These are phyloP conservation scores for Cordyceps cateniannulata DNA, from an alignment of 2,329 filamentous ascomycete genomes.

Conservation along the genomic window DNA sequence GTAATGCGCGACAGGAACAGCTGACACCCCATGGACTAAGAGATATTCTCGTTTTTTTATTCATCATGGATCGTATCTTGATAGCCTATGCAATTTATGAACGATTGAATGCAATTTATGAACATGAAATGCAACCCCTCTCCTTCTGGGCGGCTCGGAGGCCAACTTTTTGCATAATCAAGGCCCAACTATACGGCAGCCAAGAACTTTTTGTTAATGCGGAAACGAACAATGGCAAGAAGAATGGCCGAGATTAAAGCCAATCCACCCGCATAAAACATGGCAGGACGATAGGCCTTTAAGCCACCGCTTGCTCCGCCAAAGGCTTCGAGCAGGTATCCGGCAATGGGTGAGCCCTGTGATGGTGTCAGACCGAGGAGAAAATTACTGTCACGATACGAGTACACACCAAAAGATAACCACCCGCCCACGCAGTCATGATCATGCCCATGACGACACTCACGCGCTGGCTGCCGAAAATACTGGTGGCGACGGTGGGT, in stretches of 20 bases:
- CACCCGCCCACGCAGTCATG: slow-evolving; percentile 52
- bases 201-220: slow-evolving; percentile 30
- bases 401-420: slow-evolving; percentile 49
- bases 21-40: too few species aligned
- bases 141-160: too few species aligned
- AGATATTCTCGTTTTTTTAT: too few species aligned
- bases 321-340: slow-evolving; percentile 49
- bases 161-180: not conserved
- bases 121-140: too few species aligned
- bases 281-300: slow-evolving; percentile 51
- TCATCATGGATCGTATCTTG: too few species aligned
- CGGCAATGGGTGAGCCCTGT: slow-evolving; percentile 51
- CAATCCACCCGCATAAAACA: slow-evolving; percentile 53
- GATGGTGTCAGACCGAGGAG: not conserved
- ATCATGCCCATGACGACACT: slow-evolving; percentile 56
- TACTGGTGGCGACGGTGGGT: slow-evolving; percentile 54
- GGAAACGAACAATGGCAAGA: slow-evolving; percentile 36
- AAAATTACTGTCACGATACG: not conserved
- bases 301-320: slow-evolving; percentile 43
- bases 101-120: too few species aligned
- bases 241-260: slow-evolving; percentile 38
- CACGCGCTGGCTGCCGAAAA: slow-evolving; percentile 49
- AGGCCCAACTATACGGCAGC: slow-evolving; percentile 18
- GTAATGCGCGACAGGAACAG: too few species aligned
- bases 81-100: too few species aligned